Evolutionary conservation across 257 asterid genomes (phyloP), one percentile per base, ranked within the genome.

Genomic region (Capsicum baccatum): DNA sequence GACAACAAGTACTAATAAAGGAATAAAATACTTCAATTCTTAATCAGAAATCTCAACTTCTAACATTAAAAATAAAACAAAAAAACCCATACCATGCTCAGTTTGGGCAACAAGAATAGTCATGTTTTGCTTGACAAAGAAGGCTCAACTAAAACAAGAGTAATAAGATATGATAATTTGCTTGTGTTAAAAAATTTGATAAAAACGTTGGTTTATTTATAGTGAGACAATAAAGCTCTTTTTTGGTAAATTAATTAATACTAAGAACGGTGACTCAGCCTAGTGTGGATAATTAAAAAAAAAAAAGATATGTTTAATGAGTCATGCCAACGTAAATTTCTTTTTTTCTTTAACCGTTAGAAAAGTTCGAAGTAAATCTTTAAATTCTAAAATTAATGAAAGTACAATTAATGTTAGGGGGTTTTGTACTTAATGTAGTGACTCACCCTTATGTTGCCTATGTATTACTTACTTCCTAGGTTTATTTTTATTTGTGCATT

Each of bases 31-130:
- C 3, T 1, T 48, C 3, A 7, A 66, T 6, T 66, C 6, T 12
- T 66, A 33, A 66, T 12, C 0, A 66, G 26, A 66, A 33, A 13
- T 6, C 0, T 66, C 11, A 33, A 33, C 10, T 66, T 11, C 14
- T 8, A 64, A 64, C 17, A 64, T 26, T 39, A 26, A 44, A 44
- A 44, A 6, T 44, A 44, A 44, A 0, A 7, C 4, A 8, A 3
- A 2, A 5, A 42, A 58, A 21, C 19, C 69, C 6, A 54, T 67
- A 83, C 85, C 86, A 35, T 64, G 84, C 57, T 15, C 58, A 37
- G 42, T 81, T 62, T 78, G 86, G 12, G 83, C 83, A 57, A 76
- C 39, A 52, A 81, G 67, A 80, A 83, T 14, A 3, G 64, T 79
- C 84, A 87, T 85, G 67, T 42, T 69, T 60, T 48, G 26, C 48